Base-by-base conservation (phyloP, 768 basidiomycete species). In the Hortiboletus flavorubellus region DNA sequence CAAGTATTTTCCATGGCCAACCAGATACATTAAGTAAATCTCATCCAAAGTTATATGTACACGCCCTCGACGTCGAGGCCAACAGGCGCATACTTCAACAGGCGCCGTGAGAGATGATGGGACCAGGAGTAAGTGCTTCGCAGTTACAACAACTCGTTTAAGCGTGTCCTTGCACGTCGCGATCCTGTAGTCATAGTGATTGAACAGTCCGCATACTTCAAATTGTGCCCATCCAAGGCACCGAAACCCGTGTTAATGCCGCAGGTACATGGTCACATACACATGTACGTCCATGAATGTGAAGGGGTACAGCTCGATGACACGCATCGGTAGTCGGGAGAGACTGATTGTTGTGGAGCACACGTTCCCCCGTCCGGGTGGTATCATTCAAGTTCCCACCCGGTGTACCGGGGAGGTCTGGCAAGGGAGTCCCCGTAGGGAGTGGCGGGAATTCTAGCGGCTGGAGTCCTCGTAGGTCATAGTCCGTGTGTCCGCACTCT, bases 261-360 rank as follows among this genome's bases (percentile, higher is more conserved):
- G 89, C 88, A 26, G 98, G 73, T 99, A 96, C 76, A 98, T 98
- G 95, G 94, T 98, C 55, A 87, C 92, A 64, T 98, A 93, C 67
- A 84, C 90, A 43, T 21, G 21, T 21, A 21, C 21, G 21, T 21
- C 21, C 80, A 86, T 52, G 84, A 83, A 42, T 89, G 87, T 58
- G 85, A 91, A 65, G 86, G 87, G 76, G 94, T 91, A 54, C 54
- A 79, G 50, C 8, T 26, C 34, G 1, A 21, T 21, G 33, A 35
- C 34, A 18, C 11, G 1, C 6, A 31, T 40, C 12, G 12, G 15
- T 0, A 18, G n/a, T 37, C 4, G 4, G 4, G 11, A 3, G 4
- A 35, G 26, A 8, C 21, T 50, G 47, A 56, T 54, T 0, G 39
- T 12, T 49, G 30, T 47, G 7, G 18, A 34, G 15, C 21, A 21